Percentiles rank a stretch among this genome's conserved stretches.
These are phyloP conservation scores for Plasmopara viticola DNA, from an alignment of 352 stramenopile species.

Conservation along the genomic window DNA sequence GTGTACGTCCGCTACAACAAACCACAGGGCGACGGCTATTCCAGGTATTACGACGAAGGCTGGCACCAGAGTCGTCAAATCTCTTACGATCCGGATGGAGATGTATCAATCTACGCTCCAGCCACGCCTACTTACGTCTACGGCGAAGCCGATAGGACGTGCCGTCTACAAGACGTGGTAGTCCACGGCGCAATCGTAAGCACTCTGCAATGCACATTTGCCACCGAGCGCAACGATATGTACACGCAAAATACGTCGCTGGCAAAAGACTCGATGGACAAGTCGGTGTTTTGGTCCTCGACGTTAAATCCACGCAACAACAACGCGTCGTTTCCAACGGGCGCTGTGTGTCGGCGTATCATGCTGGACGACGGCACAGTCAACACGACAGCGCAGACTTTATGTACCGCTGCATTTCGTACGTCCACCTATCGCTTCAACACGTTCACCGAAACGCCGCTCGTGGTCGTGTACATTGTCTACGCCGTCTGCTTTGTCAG, in stretches of 20 bases:
- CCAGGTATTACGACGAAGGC: slow-evolving; percentile 56
- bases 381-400: slow-evolving; percentile 15
- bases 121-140: slow-evolving; percentile 55
- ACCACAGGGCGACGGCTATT: slow-evolving; percentile 35
- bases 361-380: slow-evolving; percentile 38
- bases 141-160: slow-evolving; percentile 36
- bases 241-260: slow-evolving; percentile 51
- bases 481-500: slow-evolving; percentile 38
- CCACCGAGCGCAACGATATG: slow-evolving; percentile 22
- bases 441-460: slow-evolving; percentile 39
- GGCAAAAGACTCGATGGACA: slow-evolving; percentile 38
- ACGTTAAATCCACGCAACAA: slow-evolving; percentile 58
- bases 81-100: slow-evolving; percentile 41
- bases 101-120: slow-evolving; percentile 55
- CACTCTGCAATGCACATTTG: slow-evolving; percentile 44
- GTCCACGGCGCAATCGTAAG: slow-evolving; percentile 23
- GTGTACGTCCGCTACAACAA: slow-evolving; percentile 63
- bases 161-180: slow-evolving; percentile 34
- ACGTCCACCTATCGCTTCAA: slow-evolving; percentile 39
- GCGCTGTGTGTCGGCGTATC: slow-evolving; percentile 39
- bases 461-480: slow-evolving; percentile 46
- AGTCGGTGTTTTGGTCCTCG: slow-evolving; percentile 46
- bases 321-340: slow-evolving; percentile 61
- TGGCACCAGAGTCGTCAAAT: slow-evolving; percentile 59
- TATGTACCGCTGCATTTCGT: slow-evolving; percentile 22